Base-by-base conservation (phyloP, 371 early-diverging fungal genomes). In the Sporodiniella umbellata region DNA sequence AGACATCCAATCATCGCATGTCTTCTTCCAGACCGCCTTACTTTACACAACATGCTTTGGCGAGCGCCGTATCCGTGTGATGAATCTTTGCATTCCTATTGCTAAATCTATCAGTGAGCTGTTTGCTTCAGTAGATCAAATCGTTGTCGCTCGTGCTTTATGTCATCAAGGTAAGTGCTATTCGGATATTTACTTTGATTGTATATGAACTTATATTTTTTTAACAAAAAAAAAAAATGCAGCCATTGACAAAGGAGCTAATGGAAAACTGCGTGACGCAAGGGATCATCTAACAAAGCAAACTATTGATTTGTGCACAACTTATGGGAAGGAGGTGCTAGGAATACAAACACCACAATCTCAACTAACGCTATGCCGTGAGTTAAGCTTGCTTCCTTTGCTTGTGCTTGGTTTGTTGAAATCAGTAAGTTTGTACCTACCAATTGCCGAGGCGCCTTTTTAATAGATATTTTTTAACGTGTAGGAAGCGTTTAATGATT, bases 11-110 rank as follows among this genome's bases (percentile, higher is more conserved):
- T 56, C 74, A 8, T 64, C 79, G 0, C 72, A 81, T 8, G 81
- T 85, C 19, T 93, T 83, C 63, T 83, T 95, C 76, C 96, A 96
- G 64, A 84, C 92, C 2, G 95, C 96, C 0, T 56, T 95, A 37
- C 66, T 95, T 42, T 84, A 90, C 54, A 93, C 91, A 3, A 85
- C 77, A 0, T 56, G 69, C 18, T 58, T 53, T 22, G 88, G 94
- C 10, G 90, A 92, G 60, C 79, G 93, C 15, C 83, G 91, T 45
- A 92, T 96, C 48, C 78, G 96, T 17, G 89, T 95, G 6, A 59
- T 90, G 39, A 96, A 91, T 18, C 60, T 89, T 46, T 79, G 85
- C n/a, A 61, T 93, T 21, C 93, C 93, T 3, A 83, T 87, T 0
- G 84, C 87, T 11, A 79, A 70, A 45, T 80, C 72, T 58, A 46